Conservation (phyloP, 2,329 filamentous ascomycete genomes). For the Diplodia scrobiculata region DNA sequence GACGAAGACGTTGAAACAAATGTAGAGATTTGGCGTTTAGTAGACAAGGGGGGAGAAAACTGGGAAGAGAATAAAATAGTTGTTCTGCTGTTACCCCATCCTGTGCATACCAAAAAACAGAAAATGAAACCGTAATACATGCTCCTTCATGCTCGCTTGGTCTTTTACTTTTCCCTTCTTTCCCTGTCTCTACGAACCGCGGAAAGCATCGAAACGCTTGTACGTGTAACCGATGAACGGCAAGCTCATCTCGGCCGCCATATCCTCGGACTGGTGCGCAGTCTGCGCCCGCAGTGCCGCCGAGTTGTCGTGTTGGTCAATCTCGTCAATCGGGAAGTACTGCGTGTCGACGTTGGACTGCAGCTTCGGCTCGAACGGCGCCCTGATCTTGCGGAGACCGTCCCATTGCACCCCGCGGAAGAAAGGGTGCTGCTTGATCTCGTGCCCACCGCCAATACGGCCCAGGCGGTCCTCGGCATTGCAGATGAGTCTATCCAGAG, state of each 20-base stretch:
- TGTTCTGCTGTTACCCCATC: background rate
- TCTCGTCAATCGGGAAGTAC: conserved; percentile 98
- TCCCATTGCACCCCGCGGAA: conserved; percentile 98
- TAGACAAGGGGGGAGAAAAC: background rate
- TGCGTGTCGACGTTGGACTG: conserved; percentile 93
- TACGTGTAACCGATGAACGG: conserved; percentile 97
- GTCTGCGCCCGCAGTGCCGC: conserved; percentile 84
- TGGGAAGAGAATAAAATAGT: background rate
- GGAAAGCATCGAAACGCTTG: conserved; percentile 84
- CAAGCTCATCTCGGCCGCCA: conserved; percentile 90
- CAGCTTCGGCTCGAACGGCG: conserved; percentile 92
- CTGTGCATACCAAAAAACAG: background rate
- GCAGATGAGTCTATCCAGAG: conserved; percentile 73
- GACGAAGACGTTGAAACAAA: background rate
- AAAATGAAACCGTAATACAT: conserved; percentile 17
- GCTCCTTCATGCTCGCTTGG: conserved; percentile 4
- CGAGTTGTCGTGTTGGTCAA: conserved; percentile 92
- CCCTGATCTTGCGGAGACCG: conserved; percentile 84
- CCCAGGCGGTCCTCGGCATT: conserved; percentile 91
- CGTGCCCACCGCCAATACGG: conserved; percentile 75
- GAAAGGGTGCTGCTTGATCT: conserved; percentile 93
- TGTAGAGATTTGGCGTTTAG: background rate
- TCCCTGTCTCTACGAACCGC: conserved; percentile 39
- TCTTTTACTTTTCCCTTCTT: background rate
- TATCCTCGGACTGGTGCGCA: conserved; percentile 62